Conservation (phyloP, 805 yeast species). For the Teunomyces funiuensis region DNA sequence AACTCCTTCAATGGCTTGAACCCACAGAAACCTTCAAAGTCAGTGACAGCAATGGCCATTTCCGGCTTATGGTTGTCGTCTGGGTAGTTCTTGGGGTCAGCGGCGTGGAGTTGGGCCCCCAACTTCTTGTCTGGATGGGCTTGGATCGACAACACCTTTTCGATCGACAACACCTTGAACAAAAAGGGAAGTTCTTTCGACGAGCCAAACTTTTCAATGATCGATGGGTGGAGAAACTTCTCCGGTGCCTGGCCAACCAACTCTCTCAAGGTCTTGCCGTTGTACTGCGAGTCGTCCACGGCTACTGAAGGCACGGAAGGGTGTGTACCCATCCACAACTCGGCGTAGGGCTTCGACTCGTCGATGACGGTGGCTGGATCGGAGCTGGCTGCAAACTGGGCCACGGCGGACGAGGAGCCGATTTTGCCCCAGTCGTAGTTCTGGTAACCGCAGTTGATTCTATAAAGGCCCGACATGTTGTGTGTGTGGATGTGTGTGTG, state of each 20-base stretch:
- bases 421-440: conserved; percentile 54
- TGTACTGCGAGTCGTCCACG: conserved; percentile 31
- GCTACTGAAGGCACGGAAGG: conserved; percentile 81
- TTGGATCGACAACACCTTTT: conserved; percentile 90
- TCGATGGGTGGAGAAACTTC: conserved; percentile 53
- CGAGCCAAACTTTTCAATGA: conserved; percentile 66
- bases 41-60: conserved; percentile 97
- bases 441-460: conserved; percentile 61
- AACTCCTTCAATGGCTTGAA: conserved; percentile 87
- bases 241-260: conserved; percentile 61
- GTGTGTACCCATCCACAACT: conserved; percentile 99
- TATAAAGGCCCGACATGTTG: conserved; percentile 32
- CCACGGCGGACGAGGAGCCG: conserved; percentile 85
- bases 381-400: conserved; percentile 75
- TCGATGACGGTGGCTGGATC: conserved; percentile 62
- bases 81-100: conserved; percentile 92
- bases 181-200: conserved; percentile 80
- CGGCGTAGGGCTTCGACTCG: conserved; percentile 87
- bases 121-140: conserved; percentile 95
- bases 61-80: conserved; percentile 99
- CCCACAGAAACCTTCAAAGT: conserved; percentile 97
- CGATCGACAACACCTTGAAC: conserved; percentile 90
- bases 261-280: conserved; percentile 63
- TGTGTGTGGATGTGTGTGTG: not conserved
- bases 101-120: conserved; percentile 70